These are phyloP conservation scores for Pseudogymnoascus sp. DNA, from an alignment of 2,329 filamentous ascomycete genomes.

Conservation along the genomic window DNA sequence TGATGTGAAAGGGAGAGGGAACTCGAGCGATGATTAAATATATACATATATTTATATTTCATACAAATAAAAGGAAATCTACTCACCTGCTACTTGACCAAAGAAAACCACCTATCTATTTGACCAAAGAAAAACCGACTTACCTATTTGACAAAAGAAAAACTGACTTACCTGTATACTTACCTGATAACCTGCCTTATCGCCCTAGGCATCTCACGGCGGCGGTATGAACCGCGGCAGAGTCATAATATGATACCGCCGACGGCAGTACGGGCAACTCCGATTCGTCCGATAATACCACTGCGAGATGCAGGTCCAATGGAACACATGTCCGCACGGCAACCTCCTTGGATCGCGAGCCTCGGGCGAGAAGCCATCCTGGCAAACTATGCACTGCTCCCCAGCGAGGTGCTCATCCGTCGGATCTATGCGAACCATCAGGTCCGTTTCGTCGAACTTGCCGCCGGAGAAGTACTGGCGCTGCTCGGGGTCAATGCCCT, in stretches of 20 bases:
- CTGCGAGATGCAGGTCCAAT: background rate
- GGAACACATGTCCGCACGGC: background rate
- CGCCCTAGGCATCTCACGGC: background rate
- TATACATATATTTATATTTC: background rate
- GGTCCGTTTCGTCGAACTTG: background rate
- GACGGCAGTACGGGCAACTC: background rate
- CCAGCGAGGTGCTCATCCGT: background rate
- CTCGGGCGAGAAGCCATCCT: background rate
- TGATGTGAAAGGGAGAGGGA: background rate
- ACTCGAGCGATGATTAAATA: background rate
- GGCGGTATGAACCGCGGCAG: background rate
- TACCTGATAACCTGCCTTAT: background rate
- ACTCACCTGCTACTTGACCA: background rate
- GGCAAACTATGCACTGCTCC: background rate
- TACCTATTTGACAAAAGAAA: background rate
- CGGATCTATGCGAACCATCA: background rate
- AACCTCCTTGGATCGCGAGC: background rate
- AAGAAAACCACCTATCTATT: background rate
- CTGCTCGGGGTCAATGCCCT: background rate
- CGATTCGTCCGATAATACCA: background rate
- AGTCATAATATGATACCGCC: background rate
- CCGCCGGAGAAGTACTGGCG: background rate
- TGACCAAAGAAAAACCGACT: background rate
- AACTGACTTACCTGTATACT: background rate
- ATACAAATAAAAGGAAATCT: background rate